phyloP scores from a whole-genome alignment of 2,329 filamentous ascomycete species.

The Pseudogymnoascus sp. region DNA sequence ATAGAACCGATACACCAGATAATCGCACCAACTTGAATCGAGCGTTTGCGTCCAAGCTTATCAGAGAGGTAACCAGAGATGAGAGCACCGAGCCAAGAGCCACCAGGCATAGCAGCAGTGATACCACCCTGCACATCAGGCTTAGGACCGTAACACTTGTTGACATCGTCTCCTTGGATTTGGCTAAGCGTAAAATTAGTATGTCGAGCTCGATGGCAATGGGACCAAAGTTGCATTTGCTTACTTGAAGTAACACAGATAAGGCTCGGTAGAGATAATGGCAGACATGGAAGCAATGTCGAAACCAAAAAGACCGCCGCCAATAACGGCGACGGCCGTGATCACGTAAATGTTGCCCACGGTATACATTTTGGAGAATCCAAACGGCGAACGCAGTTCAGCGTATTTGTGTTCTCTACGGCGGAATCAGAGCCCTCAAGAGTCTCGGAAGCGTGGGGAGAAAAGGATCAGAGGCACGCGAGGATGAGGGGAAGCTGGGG shows the following conservation, averaged over 20 bases:
- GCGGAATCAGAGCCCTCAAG: background rate
- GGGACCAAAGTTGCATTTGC: slow-evolving; percentile 36
- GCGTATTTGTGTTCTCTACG: background rate
- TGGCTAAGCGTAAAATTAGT: slow-evolving; percentile 44
- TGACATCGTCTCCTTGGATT: slow-evolving; percentile 20
- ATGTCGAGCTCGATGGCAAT: slow-evolving; percentile 38
- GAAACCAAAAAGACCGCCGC: slow-evolving; percentile 33
- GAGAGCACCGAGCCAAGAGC: slow-evolving; percentile 60
- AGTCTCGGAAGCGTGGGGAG: background rate
- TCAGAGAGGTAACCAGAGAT: slow-evolving; percentile 54
- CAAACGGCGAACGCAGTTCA: slow-evolving; percentile 5
- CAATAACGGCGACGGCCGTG: slow-evolving; percentile 28
- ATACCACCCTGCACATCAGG: slow-evolving; percentile 53
- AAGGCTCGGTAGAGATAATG: slow-evolving; percentile 45
- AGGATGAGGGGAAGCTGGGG: background rate
- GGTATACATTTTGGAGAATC: slow-evolving; percentile 17
- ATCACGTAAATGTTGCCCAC: slow-evolving; percentile 28
- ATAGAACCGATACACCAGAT: slow-evolving; percentile 52
- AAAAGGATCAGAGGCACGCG: background rate
- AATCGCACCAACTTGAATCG: slow-evolving; percentile 41
- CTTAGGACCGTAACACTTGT: slow-evolving; percentile 44
- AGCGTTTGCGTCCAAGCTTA: slow-evolving; percentile 41
- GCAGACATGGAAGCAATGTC: slow-evolving; percentile 53
- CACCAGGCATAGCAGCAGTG: slow-evolving; percentile 63
- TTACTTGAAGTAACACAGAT: slow-evolving; percentile 45